These are phyloP conservation scores for Cardiospermum halicacabum DNA, from an alignment of 345 rosid genomes.

Conservation along the genomic window DNA sequence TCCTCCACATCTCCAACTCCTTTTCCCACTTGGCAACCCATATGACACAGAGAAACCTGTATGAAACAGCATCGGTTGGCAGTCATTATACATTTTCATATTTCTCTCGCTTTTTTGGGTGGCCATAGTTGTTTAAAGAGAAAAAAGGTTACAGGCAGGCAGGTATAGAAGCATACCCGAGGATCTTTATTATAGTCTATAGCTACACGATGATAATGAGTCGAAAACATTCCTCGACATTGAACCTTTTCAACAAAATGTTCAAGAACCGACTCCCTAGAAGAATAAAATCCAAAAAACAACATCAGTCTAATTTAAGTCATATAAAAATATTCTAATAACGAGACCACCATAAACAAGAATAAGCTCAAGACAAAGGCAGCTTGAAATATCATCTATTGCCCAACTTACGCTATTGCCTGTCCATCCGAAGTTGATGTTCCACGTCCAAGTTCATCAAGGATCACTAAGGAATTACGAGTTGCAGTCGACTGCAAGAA, in stretches of 20 bases:
- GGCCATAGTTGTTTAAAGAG: background rate
- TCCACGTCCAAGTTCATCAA: constrained; percentile 99
- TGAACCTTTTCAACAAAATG: constrained; percentile 73
- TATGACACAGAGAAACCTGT: constrained; percentile 88
- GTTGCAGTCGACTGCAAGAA: constrained; percentile 74
- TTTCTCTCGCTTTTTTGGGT: too few species aligned
- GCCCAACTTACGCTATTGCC: constrained; percentile 83
- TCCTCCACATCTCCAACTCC: constrained; percentile 64
- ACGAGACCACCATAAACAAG: background rate
- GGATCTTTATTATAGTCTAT: constrained; percentile 62
- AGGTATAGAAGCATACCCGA: constrained; percentile 33
- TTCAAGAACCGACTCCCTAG: constrained; percentile 84
- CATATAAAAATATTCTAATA: background rate
- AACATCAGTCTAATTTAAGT: background rate
- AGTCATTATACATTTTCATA: too few species aligned
- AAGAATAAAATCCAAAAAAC: background rate
- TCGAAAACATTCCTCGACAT: constrained; percentile 93
- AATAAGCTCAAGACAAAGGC: constrained; percentile 1
- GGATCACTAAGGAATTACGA: constrained; percentile 69
- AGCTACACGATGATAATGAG: constrained; percentile 91
- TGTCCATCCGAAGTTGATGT: constrained; percentile 98
- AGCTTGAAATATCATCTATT: background rate
- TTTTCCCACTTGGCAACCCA: constrained; percentile 86
- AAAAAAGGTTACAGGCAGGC: background rate
- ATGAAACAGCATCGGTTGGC: constrained; percentile 5